A percentile compares a stretch with the other conserved stretches of the same genome.
Evolutionary conservation across 345 rosid species (phyloP).

Genomic region (Dovyalis caffra): DNA sequence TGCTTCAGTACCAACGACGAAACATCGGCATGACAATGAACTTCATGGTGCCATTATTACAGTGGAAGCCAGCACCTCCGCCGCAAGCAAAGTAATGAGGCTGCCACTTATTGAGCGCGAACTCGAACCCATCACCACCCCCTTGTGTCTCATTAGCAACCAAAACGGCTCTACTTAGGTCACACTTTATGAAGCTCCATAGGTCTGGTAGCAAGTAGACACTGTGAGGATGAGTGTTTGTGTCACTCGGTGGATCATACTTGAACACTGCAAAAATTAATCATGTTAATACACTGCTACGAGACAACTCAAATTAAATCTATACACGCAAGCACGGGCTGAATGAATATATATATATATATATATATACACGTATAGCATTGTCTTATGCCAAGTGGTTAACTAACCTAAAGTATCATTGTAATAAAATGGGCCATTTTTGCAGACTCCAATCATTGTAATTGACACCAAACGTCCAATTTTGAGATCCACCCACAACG

Average conservation of each 20-base stretch:
- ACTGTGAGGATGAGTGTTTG: conserved; percentile 47
- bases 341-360: not conserved
- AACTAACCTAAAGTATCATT: conserved; percentile 66
- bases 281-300: not conserved
- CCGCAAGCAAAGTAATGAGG: conserved; percentile 76
- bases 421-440: conserved; percentile 52
- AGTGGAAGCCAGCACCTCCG: conserved; percentile 54
- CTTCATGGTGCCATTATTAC: conserved; percentile 67
- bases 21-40: conserved; percentile 49
- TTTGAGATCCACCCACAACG: conserved; percentile 59
- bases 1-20: conserved; percentile 24
- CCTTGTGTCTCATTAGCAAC: conserved; percentile 56
- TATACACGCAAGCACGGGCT: not conserved
- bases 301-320: not conserved
- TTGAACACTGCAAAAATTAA: conserved; percentile 58
- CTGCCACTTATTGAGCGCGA: conserved; percentile 37
- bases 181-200: conserved; percentile 48
- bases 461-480: conserved; percentile 65
- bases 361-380: not conserved
- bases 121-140: conserved; percentile 57
- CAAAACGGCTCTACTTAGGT: conserved; percentile 48
- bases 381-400: not conserved
- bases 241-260: conserved; percentile 51
- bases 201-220: conserved; percentile 56
- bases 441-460: conserved; percentile 60